Percentiles rank a stretch among this genome's conserved stretches.
Evolutionary conservation across 1,139 yeast species (phyloP).

Genomic region (Hansenula anomala): DNA sequence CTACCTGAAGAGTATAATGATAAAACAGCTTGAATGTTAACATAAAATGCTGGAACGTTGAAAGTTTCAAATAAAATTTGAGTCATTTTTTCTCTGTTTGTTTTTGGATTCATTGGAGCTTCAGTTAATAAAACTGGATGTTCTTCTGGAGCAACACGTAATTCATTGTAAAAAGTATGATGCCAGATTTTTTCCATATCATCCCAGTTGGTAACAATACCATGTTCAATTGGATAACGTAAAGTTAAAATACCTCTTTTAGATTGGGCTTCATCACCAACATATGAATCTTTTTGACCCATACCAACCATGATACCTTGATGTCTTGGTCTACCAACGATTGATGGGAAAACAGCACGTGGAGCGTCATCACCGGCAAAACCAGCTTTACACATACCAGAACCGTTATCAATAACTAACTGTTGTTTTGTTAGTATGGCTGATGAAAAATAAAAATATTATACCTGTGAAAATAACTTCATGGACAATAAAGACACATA

Average conservation of each 20-base stretch:
- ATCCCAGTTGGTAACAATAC: constrained; percentile 99
- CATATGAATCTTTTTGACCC: constrained; percentile 99
- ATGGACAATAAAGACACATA: too few species aligned
- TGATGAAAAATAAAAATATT: too few species aligned
- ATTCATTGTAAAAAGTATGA: constrained; percentile 95
- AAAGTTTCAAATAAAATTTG: constrained; percentile 98
- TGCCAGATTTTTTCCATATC: constrained; percentile 99
- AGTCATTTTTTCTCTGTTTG: constrained; percentile 99
- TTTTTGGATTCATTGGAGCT: constrained; percentile 99
- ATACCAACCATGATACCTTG: constrained; percentile 99
- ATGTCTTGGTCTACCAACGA: constrained; percentile 99
- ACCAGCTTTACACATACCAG: constrained; percentile 99
- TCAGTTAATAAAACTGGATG: constrained; percentile 97
- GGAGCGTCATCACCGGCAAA: constrained; percentile 99
- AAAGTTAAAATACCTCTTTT: constrained; percentile 99
- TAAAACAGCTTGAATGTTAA: constrained; percentile 96
- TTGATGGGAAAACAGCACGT: constrained; percentile 99
- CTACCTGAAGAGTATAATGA: constrained; percentile 99
- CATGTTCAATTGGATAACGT: constrained; percentile 99
- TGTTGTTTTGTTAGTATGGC: constrained; percentile 11
- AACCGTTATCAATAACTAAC: constrained; percentile 96
- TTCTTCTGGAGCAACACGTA: constrained; percentile 98
- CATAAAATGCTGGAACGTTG: constrained; percentile 99
- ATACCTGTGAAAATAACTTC: neutral
- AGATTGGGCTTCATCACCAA: constrained; percentile 99